A percentile compares a stretch with the other conserved stretches of the same genome.
Conservation (phyloP, 495 filamentous ascomycete genomes). For the Neurospora sp. region DNA sequence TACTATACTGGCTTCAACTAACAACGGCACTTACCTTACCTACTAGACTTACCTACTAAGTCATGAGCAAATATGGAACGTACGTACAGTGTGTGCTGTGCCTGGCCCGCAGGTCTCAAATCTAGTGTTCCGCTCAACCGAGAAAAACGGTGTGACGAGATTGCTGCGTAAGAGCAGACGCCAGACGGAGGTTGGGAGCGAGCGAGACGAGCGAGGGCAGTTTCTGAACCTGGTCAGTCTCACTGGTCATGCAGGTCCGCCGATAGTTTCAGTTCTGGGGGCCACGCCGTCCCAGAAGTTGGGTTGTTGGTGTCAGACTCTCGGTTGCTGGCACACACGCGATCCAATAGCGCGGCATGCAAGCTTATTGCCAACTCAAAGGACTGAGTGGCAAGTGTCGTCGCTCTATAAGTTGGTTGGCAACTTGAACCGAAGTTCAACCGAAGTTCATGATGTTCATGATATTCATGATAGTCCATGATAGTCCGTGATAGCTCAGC, state of each 20-base stretch:
- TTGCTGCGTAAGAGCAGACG: neutral
- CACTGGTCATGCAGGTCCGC: neutral
- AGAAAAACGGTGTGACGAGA: neutral
- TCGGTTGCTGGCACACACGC: neutral
- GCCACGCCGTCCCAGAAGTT: neutral
- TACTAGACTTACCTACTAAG: neutral
- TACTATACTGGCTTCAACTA: neutral
- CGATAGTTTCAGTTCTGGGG: neutral
- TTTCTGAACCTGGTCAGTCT: neutral
- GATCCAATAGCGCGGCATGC: neutral
- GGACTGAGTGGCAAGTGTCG: neutral
- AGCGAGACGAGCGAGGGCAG: neutral
- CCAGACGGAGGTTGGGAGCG: neutral
- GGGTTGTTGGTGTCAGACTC: neutral
- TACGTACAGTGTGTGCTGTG: neutral
- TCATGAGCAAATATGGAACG: neutral
- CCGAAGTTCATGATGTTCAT: neutral
- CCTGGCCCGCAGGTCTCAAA: neutral
- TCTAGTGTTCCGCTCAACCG: neutral
- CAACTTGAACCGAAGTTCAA: neutral
- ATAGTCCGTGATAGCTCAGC: neutral
- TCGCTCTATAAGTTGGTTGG: neutral
- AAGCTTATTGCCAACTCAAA: neutral
- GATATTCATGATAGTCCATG: neutral
- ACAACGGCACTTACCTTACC: neutral